Base-by-base conservation (phyloP, 306 rosid genomes). In the Casuarina glauca region DNA sequence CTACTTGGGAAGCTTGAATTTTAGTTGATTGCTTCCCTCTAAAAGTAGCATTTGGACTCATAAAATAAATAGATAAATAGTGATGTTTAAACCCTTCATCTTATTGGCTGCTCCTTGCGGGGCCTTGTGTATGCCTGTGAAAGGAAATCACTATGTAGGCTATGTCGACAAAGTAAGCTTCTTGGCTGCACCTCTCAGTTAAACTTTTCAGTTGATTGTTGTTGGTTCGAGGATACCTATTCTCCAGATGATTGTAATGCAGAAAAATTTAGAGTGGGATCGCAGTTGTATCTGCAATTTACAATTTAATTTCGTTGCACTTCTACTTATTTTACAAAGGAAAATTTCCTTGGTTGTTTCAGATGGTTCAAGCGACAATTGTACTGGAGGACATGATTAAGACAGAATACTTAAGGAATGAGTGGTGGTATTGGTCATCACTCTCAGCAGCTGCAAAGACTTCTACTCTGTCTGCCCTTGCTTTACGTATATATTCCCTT, bases 351-450 rank as follows among this genome's bases (percentile, higher is more conserved):
- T 83, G 69, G 52, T 80, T 77, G 78, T 74, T 80, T 80, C 93
- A 96, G 99, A 90, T 96, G 94, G 88, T 93, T 81, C 97, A 96
- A 86, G 98, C 97, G 11, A 91, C 93, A 67, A 81, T 93, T 39
- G 72, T 90, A 74, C 81, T 96, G 78, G 99, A 96, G 88, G 98
- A 93, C 91, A 87, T 91, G 98, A 91, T 96, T 68, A 91, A 87
- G 92, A 85, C 94, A 0, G 94, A 91, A 52, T 88, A 90, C 87
- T 87, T 96, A 20, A 90, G 86, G 86, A 96, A 90, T 91, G 98
- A 90, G 75, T 96, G 99, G 99, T 96, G 98, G 98, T 96, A 96
- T 84, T 96, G 99, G 99, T 96, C 99, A 32, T 93, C 99, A 58
- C 92, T 86, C 83, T 88, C 99, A 17, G 99, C 97, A 80, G 98